Percentiles rank a stretch among this genome's conserved stretches.
phyloP scores from a whole-genome alignment of 139 green algal genomes.

The Chlamydomonas sphaeroides region DNA sequence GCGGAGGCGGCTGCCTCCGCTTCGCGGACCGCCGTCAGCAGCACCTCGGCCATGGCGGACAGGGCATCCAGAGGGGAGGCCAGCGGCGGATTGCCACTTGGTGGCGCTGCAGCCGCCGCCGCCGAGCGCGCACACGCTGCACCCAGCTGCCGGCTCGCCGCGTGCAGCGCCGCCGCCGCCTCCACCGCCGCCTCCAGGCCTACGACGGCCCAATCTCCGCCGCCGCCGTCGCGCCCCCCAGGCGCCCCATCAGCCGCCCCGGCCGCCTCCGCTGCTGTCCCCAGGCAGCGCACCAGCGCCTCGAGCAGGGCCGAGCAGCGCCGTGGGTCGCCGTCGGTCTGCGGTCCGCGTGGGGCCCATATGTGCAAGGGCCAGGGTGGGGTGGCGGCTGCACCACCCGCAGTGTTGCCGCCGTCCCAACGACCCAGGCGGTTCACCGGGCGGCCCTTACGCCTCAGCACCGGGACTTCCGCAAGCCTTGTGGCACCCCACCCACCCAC shows the following conservation, averaged over 20 bases:
- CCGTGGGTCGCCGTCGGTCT: background rate
- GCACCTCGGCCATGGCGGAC: background rate
- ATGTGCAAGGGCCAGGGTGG: background rate
- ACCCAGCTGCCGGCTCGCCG: background rate
- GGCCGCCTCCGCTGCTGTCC: background rate
- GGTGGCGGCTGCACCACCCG: no score
- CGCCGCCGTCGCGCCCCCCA: background rate
- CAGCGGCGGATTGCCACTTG: no score
- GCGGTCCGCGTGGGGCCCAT: no score
- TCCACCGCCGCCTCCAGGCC: background rate
- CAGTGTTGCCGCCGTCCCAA: no score
- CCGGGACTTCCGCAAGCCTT: background rate
- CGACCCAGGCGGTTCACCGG: no score
- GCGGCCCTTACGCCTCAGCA: background rate
- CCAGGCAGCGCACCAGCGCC: background rate
- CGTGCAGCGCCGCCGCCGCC: conserved; percentile 26
- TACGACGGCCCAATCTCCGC: background rate
- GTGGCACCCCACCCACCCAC: no score
- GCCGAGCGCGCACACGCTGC: background rate
- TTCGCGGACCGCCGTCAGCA: background rate
- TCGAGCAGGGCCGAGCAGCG: background rate
- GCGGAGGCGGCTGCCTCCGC: background rate
- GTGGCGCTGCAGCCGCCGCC: background rate
- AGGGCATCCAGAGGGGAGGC: background rate
- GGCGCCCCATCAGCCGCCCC: background rate